Evolutionary conservation across 768 basidiomycete genomes (phyloP).

Genomic region (Cantharellus anzutake): DNA sequence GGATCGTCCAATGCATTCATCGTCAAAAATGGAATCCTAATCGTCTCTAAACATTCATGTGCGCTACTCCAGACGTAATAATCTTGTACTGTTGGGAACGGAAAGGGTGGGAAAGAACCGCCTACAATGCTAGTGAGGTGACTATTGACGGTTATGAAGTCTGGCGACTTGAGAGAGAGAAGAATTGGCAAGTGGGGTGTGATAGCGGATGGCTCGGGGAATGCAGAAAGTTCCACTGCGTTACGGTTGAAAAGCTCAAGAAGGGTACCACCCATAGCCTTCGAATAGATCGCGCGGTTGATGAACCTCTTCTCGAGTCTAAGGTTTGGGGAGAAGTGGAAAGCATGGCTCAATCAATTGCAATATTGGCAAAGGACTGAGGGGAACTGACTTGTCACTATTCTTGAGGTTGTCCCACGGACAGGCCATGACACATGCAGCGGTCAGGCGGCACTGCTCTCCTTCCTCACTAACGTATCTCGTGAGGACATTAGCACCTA

Average conservation of each 20-base stretch:
- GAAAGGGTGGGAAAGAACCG: constrained; percentile 5
- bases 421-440: constrained; percentile 55
- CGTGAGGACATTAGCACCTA: constrained; percentile 82
- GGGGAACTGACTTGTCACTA: constrained; percentile 2
- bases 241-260: constrained; percentile 5
- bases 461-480: constrained; percentile 80
- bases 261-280: constrained; percentile 15
- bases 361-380: not conserved
- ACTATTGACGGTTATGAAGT: constrained; percentile 4
- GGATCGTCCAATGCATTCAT: constrained; percentile 17
- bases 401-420: constrained; percentile 9
- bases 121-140: constrained; percentile 8
- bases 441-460: constrained; percentile 34
- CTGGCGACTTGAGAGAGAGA: constrained; percentile 3
- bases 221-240: constrained; percentile 1
- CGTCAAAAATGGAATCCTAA: constrained; percentile 14
- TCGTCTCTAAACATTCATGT: constrained; percentile 8
- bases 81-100: constrained; percentile 10
- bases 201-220: not conserved
- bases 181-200: constrained; percentile 2
- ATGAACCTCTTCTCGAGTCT: constrained; percentile 9
- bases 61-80: constrained; percentile 12
- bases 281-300: constrained; percentile 11
- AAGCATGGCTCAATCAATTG: not conserved
- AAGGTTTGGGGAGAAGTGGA: not conserved